Conservation (phyloP, 345 rosid species). For the Salix brachista region DNA sequence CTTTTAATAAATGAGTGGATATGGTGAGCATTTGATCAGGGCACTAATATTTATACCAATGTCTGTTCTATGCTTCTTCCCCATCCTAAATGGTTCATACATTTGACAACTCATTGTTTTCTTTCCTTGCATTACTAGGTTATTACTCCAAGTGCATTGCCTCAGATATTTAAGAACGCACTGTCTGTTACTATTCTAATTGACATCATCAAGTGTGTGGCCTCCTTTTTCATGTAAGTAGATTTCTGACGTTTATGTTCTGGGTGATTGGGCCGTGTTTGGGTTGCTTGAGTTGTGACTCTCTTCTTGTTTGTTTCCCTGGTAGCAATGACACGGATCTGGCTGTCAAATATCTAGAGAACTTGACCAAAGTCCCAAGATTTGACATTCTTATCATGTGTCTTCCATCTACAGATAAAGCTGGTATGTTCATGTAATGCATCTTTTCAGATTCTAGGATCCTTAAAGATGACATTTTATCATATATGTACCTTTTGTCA, state of each 20-base stretch:
- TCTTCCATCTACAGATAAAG: slow-evolving; percentile 65
- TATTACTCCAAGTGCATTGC: slow-evolving; percentile 65
- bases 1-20: not conserved
- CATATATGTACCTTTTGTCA: not conserved
- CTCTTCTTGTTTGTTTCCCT: slow-evolving; percentile 9
- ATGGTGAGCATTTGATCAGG: not conserved
- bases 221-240: slow-evolving; percentile 65
- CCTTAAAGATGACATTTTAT: not conserved
- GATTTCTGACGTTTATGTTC: not conserved
- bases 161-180: slow-evolving; percentile 72
- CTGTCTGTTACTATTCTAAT: slow-evolving; percentile 62
- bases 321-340: slow-evolving; percentile 68
- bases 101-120: not conserved
- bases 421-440: slow-evolving; percentile 45
- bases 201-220: slow-evolving; percentile 67
- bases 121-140: slow-evolving; percentile 37
- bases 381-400: slow-evolving; percentile 71
- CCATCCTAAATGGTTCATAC: not conserved
- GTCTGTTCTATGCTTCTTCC: not conserved
- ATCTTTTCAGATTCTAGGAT: not conserved
- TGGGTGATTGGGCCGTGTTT: not conserved
- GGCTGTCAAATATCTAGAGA: slow-evolving; percentile 65
- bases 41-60: not conserved
- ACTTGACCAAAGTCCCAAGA: slow-evolving; percentile 81
- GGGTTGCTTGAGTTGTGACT: not conserved